Evolutionary conservation across 2,329 filamentous ascomycete species (phyloP), one percentile per base, ranked within the genome.

Genomic region (Diaporthe vexans): DNA sequence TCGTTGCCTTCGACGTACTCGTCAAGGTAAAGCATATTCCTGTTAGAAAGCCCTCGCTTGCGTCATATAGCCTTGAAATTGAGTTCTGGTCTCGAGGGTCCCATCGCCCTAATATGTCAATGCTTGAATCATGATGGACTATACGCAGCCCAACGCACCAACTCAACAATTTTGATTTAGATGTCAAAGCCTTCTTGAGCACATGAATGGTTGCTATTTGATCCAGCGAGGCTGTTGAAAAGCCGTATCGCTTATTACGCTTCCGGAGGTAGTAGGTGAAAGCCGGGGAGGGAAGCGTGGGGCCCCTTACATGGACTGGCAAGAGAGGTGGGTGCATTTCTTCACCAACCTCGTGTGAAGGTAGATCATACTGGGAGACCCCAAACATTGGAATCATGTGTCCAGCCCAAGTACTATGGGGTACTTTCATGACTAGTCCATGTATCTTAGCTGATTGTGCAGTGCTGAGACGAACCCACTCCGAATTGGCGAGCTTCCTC

Each of bases 151-250:
- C 54, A n/a, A n/a, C 17, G 19, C 29, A 57, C 29, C 29, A 17
- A 10, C 21, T 35, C 9, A 57, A 4, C 19, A 6, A 13, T 4
- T 4, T 17, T n/a, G 29, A 37, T 1, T 29, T 3, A 5, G 6
- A 7, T 57, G 9, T 2, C 9, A 57, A 4, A 4, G 8, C n/a
- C 54, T 35, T 57, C 19, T 35, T 57, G 17, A 17, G 54, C 17
- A 48, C 26, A n/a, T 65, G 2, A 0, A 65, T 21, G 17, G 40
- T n/a, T 4, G 17, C 26, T 21, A 65, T 33, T 6, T 48, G 8
- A 33, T 65, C 15, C 6, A 65, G 24, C 7, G 59, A 65, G 3
- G 59, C 59, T 33, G 59, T 65, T 9, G 59, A 65, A 9, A 65
- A 33, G 9, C 59, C 40, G 21, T 33, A 65, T 48, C 59, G 6